A percentile compares a stretch with the other conserved stretches of the same genome.
Conservation (phyloP, 192 early-diverging fungal species). For the Coemansia aciculifera region DNA sequence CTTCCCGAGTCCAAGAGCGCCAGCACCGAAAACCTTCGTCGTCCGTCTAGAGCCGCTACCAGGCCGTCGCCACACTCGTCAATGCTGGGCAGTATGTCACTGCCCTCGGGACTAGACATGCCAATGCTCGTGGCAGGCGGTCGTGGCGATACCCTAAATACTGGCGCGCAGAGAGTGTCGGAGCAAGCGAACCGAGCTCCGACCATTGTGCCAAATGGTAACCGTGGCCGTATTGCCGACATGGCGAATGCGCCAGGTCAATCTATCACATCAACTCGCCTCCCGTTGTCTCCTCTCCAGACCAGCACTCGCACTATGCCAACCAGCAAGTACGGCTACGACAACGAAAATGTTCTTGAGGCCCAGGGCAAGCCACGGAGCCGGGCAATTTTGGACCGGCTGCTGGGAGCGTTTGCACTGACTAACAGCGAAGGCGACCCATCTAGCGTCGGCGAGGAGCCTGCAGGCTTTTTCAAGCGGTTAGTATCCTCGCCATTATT, state of each 20-base stretch:
- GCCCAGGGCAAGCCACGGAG: slow-evolving; percentile 12
- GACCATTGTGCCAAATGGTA: slow-evolving; percentile 6
- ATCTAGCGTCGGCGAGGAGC: neutral
- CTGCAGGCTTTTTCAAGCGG: slow-evolving; percentile 29
- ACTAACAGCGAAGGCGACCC: neutral
- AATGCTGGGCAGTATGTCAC: slow-evolving; percentile 16
- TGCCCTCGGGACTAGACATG: slow-evolving; percentile 12
- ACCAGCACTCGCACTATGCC: slow-evolving; percentile 23
- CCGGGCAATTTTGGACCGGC: slow-evolving; percentile 25
- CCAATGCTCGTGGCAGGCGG: neutral
- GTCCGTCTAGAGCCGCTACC: slow-evolving; percentile 14
- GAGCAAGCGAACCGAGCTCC: neutral
- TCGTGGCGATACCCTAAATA: neutral
- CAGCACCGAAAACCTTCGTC: slow-evolving; percentile 36
- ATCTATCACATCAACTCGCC: neutral
- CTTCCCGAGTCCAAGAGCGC: slow-evolving; percentile 38
- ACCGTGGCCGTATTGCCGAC: slow-evolving; percentile 23
- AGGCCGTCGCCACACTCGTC: slow-evolving; percentile 19
- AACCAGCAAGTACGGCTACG: neutral
- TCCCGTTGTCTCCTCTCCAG: slow-evolving; percentile 8
- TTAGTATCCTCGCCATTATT: slow-evolving; percentile 28
- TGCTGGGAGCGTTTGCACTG: slow-evolving; percentile 23
- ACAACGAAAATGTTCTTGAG: slow-evolving; percentile 7
- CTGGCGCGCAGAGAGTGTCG: neutral
- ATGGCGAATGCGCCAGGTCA: slow-evolving; percentile 2